Evolutionary conservation across 768 basidiomycete species (phyloP).

Genomic region (Tylopilus rubrobrunneus): DNA sequence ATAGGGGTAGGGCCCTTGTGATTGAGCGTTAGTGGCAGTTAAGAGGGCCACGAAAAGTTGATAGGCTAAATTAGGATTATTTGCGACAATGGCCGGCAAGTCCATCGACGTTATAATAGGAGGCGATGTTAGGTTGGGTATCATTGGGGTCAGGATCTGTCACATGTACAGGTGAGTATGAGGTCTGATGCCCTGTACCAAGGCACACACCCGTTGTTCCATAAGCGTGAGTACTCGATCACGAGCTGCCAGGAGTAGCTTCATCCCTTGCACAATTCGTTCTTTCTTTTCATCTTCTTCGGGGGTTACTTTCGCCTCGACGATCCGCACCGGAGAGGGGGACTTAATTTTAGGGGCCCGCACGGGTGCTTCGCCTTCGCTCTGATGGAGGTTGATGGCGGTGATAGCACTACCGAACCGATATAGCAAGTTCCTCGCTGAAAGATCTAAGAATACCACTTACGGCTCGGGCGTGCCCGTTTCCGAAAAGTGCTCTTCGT

Average conservation of each 20-base stretch:
- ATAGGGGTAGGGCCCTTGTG: conserved; percentile 42
- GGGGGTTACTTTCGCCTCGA: conserved; percentile 29
- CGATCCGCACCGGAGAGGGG: neutral
- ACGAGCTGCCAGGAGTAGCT: conserved; percentile 63
- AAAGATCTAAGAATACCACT: conserved; percentile 16
- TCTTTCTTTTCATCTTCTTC: conserved; percentile 59
- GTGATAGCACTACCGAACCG: conserved; percentile 13
- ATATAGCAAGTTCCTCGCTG: conserved; percentile 15
- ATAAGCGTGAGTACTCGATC: conserved; percentile 69
- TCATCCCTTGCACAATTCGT: conserved; percentile 58
- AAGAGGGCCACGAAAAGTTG: conserved; percentile 61
- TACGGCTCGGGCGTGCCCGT: conserved; percentile 47
- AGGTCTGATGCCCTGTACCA: neutral
- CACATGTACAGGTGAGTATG: neutral
- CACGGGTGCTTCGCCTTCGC: conserved; percentile 1
- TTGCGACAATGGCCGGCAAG: conserved; percentile 58
- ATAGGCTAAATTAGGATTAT: conserved; percentile 68
- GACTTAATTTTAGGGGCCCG: conserved; percentile 1
- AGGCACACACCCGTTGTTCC: conserved; percentile 59
- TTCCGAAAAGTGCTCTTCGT: conserved; percentile 52
- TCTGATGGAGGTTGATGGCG: conserved; percentile 5
- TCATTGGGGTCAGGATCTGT: conserved; percentile 52
- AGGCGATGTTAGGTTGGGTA: conserved; percentile 40
- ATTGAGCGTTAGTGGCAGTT: conserved; percentile 31
- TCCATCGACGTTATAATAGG: conserved; percentile 65